Evolutionary conservation across 805 yeast genomes (phyloP).

Genomic region (Starmerella sp.): DNA sequence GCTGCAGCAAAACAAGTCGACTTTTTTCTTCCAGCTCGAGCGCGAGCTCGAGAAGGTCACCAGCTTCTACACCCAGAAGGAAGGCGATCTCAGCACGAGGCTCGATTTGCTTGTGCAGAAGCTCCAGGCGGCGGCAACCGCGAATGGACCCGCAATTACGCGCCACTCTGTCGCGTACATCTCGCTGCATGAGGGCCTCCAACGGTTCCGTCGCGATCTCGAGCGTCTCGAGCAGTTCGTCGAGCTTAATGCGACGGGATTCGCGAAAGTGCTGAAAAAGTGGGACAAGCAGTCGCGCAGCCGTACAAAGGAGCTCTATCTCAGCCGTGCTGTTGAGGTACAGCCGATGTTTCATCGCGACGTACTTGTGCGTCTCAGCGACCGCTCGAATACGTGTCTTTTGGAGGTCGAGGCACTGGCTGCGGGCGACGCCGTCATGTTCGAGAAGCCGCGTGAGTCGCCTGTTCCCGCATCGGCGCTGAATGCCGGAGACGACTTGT

Average conservation of each 20-base stretch:
- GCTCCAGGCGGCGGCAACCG: conserved; percentile 43
- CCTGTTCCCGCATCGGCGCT: conserved; percentile 7
- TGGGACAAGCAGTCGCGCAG: conserved; percentile 97
- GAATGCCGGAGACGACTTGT: conserved; percentile 44
- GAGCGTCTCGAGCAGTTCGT: conserved; percentile 85
- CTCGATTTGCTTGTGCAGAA: conserved; percentile 66
- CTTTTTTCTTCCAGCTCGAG: conserved; percentile 77
- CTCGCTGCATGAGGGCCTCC: conserved; percentile 77
- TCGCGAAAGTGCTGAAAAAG: conserved; percentile 86
- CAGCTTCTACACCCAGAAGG: conserved; percentile 81
- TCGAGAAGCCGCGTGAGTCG: conserved; percentile 11
- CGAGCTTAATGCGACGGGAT: conserved; percentile 90
- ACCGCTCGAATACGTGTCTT: conserved; percentile 39
- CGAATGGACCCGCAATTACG: conserved; percentile 34
- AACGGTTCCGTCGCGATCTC: conserved; percentile 78
- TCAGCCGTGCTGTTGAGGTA: conserved; percentile 85
- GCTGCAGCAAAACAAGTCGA: conserved; percentile 80
- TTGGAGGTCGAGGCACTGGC: conserved; percentile 65
- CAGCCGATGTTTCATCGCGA: conserved; percentile 93
- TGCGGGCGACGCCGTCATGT: conserved; percentile 36
- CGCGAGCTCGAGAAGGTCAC: conserved; percentile 94
- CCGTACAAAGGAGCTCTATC: conserved; percentile 82
- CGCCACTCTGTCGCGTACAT: conserved; percentile 67
- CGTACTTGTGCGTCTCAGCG: conserved; percentile 75
- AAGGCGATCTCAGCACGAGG: conserved; percentile 70